These are phyloP conservation scores for Blastomyces emzantsi DNA, from an alignment of 2,329 filamentous ascomycete genomes.

Conservation along the genomic window DNA sequence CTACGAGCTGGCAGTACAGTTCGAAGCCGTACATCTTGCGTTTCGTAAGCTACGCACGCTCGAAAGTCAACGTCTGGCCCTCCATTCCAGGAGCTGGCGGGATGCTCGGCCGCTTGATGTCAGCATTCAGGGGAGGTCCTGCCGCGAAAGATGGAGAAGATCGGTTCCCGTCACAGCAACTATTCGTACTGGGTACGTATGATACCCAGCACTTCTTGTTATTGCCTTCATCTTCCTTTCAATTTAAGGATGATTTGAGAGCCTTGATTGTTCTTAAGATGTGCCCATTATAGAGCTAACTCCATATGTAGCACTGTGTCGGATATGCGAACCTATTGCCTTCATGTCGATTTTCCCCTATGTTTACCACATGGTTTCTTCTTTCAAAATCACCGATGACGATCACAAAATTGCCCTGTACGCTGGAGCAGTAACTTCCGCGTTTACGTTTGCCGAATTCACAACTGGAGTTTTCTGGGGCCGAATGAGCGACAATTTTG, in stretches of 20 bases:
- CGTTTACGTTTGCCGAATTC: constrained; percentile 94
- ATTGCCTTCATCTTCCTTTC: constrained; percentile 9
- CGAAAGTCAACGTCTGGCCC: neutral
- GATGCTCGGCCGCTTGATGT: neutral
- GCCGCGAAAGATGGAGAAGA: constrained; percentile 25
- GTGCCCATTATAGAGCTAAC: neutral
- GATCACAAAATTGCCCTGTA: constrained; percentile 78
- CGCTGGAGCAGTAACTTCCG: constrained; percentile 90
- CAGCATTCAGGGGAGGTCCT: constrained; percentile 5
- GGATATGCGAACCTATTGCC: constrained; percentile 96
- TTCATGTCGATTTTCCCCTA: constrained; percentile 99
- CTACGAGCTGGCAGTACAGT: neutral
- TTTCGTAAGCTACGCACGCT: neutral
- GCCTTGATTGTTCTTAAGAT: neutral
- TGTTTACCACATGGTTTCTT: constrained; percentile 94
- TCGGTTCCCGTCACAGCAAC: constrained; percentile 50
- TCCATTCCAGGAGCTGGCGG: neutral
- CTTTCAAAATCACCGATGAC: constrained; percentile 75
- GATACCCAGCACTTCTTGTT: neutral
- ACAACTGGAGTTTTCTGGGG: constrained; percentile 90
- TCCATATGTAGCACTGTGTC: constrained; percentile 60
- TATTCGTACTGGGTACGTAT: constrained; percentile 46
- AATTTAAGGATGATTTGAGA: constrained; percentile 13
- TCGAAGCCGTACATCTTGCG: neutral
- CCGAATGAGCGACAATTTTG: constrained; percentile 79